Percentiles rank a stretch among this genome's conserved stretches.
phyloP scores from a whole-genome alignment of 2,329 filamentous ascomycete genomes.

The Fusarium poae region DNA sequence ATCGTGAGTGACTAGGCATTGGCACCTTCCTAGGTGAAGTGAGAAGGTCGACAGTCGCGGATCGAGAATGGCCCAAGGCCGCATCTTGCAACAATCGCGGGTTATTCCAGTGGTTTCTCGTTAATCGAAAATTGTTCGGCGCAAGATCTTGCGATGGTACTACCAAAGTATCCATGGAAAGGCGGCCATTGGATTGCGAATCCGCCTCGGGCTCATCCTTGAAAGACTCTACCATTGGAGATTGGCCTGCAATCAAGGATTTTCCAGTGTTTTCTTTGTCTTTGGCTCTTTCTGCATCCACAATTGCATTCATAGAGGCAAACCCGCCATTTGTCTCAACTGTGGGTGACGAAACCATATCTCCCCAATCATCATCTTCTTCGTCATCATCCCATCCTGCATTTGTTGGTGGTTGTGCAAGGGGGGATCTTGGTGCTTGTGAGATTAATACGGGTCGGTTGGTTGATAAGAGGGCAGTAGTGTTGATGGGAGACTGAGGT shows the following conservation, averaged over 20 bases:
- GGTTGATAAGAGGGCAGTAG: constrained; percentile 23
- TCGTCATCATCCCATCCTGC: constrained; percentile 45
- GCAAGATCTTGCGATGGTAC: constrained; percentile 12
- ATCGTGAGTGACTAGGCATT: constrained; percentile 27
- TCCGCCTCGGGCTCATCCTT: not conserved
- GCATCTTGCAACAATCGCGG: constrained; percentile 4
- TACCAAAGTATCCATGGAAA: constrained; percentile 25
- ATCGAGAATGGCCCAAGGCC: constrained; percentile 33
- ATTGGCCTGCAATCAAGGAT: constrained; percentile 18
- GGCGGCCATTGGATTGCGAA: constrained; percentile 8
- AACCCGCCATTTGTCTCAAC: constrained; percentile 34
- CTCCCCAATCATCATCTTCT: constrained; percentile 71
- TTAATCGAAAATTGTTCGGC: constrained; percentile 2
- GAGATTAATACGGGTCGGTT: constrained; percentile 31
- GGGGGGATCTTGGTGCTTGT: constrained; percentile 40
- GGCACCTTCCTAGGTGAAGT: constrained; percentile 22
- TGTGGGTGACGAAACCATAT: constrained; percentile 64
- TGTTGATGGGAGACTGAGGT: constrained; percentile 29
- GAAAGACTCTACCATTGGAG: constrained; percentile 20
- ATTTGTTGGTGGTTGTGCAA: constrained; percentile 42
- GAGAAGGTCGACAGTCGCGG: constrained; percentile 34
- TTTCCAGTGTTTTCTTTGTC: constrained; percentile 19
- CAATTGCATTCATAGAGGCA: constrained; percentile 37
- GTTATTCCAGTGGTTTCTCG: not conserved
- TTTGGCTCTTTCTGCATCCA: not conserved